Evolutionary conservation across 192 early-diverging fungal genomes (phyloP).

Genomic region (Backusella westeae): DNA sequence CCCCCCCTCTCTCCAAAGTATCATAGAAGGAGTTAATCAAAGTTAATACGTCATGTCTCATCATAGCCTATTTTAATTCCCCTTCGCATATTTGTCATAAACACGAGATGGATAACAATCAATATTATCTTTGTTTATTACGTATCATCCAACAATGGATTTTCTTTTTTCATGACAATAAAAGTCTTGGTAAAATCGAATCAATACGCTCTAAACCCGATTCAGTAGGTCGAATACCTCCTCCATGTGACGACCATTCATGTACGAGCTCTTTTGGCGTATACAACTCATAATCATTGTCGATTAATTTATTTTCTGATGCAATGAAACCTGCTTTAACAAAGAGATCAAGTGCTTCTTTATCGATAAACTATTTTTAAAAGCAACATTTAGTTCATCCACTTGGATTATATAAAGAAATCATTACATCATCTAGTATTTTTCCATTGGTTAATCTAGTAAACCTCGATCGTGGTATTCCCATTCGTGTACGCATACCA

Average conservation of each 20-base stretch:
- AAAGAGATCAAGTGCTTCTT: constrained; percentile 11
- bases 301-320: constrained; percentile 3
- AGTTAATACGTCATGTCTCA: too few relatives aligned
- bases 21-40: too few relatives aligned
- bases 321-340: constrained; percentile 22
- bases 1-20: too few relatives aligned
- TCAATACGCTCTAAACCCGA: constrained; percentile 49
- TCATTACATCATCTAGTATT: constrained; percentile 40
- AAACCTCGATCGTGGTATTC: constrained; percentile 37
- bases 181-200: constrained; percentile 36
- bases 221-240: constrained; percentile 48
- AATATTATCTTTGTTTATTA: too few relatives aligned
- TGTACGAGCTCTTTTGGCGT: constrained; percentile 11
- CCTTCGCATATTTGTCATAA: too few relatives aligned
- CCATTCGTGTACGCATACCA: constrained; percentile 47
- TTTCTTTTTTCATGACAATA: not conserved
- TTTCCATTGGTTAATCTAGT: constrained; percentile 20
- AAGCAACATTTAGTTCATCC: not conserved
- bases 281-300: constrained; percentile 13
- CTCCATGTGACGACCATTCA: constrained; percentile 9
- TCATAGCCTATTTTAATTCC: too few relatives aligned
- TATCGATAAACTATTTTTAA: constrained; percentile 10
- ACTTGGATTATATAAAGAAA: not conserved
- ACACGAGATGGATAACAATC: too few relatives aligned
- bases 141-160: too few relatives aligned